A percentile compares a stretch with the other conserved stretches of the same genome.
These are phyloP conservation scores for thale cress (Arabidopsis thaliana) DNA, from an alignment of 345 rosid species.

Conservation along the genomic window DNA sequence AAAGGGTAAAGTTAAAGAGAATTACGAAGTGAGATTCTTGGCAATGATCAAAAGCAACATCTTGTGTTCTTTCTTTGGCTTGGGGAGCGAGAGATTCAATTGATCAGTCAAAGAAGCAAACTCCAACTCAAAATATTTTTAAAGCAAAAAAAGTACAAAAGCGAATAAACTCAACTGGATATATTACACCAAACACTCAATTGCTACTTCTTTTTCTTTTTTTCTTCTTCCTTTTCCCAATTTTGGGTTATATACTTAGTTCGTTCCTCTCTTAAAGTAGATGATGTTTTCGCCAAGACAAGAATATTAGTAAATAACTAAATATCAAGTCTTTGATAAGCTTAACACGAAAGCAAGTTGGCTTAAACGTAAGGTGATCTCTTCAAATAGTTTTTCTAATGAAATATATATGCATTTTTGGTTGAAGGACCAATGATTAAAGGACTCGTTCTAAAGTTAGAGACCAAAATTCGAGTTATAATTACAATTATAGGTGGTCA, in stretches of 20 bases:
- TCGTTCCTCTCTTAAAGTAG: conserved; percentile 43
- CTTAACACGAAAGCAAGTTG: conserved; percentile 37
- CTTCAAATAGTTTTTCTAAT: background rate
- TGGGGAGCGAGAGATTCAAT: conserved; percentile 44
- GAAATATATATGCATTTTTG: background rate
- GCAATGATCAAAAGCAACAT: conserved; percentile 52
- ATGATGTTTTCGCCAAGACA: conserved; percentile 44
- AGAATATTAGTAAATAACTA: conserved; percentile 36
- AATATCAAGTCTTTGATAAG: conserved; percentile 12
- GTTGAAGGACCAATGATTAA: background rate
- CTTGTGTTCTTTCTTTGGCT: conserved; percentile 46
- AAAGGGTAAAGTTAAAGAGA: conserved; percentile 43
- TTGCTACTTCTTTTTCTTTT: conserved; percentile 42
- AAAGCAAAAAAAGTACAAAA: conserved; percentile 42
- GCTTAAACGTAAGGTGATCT: conserved; percentile 6
- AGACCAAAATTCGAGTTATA: background rate
- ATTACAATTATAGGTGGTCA: background rate
- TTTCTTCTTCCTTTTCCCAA: conserved; percentile 23
- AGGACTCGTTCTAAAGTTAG: background rate
- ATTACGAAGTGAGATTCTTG: conserved; percentile 46
- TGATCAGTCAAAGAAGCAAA: conserved; percentile 53
- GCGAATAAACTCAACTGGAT: conserved; percentile 40
- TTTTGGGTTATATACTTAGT: conserved; percentile 42
- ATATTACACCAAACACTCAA: conserved; percentile 42
- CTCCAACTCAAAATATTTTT: conserved; percentile 39